These are phyloP conservation scores for Rubia occidens DNA, from an alignment of 305 asterid species.

Conservation along the genomic window DNA sequence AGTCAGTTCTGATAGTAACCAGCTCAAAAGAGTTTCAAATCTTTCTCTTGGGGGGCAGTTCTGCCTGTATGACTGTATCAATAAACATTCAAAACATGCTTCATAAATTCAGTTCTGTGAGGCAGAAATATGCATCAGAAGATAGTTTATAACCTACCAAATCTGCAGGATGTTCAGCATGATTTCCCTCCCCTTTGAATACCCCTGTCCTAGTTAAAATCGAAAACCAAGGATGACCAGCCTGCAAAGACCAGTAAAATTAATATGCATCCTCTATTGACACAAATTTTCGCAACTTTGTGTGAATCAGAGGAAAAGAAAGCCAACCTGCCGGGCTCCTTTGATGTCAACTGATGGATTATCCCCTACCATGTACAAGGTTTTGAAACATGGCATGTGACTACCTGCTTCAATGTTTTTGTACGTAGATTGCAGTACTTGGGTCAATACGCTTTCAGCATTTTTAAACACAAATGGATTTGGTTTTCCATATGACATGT, in stretches of 20 bases:
- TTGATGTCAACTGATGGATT: conserved; percentile 75
- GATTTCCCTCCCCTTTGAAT: conserved; percentile 64
- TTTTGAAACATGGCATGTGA: conserved; percentile 33
- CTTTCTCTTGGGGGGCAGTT: neutral
- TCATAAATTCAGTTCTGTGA: neutral
- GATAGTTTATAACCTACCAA: conserved; percentile 34
- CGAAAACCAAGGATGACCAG: conserved; percentile 80
- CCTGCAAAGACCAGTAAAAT: conserved; percentile 31
- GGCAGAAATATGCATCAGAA: neutral
- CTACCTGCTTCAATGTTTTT: conserved; percentile 18
- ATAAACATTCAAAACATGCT: neutral
- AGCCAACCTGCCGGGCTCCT: conserved; percentile 74
- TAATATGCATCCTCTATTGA: conserved; percentile 6
- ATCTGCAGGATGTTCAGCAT: conserved; percentile 58
- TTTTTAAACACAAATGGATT: conserved; percentile 60
- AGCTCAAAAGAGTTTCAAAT: neutral
- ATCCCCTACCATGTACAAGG: conserved; percentile 84
- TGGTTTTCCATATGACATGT: conserved; percentile 81
- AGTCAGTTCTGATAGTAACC: neutral
- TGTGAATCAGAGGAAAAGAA: neutral
- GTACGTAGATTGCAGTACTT: conserved; percentile 31
- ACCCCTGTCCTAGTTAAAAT: conserved; percentile 89
- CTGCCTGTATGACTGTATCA: neutral
- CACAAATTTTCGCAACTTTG: neutral
- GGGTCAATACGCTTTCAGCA: conserved; percentile 57